These are phyloP conservation scores for Saccharomycopsis fodiens DNA, from an alignment of 805 yeast genomes.

Conservation along the genomic window DNA sequence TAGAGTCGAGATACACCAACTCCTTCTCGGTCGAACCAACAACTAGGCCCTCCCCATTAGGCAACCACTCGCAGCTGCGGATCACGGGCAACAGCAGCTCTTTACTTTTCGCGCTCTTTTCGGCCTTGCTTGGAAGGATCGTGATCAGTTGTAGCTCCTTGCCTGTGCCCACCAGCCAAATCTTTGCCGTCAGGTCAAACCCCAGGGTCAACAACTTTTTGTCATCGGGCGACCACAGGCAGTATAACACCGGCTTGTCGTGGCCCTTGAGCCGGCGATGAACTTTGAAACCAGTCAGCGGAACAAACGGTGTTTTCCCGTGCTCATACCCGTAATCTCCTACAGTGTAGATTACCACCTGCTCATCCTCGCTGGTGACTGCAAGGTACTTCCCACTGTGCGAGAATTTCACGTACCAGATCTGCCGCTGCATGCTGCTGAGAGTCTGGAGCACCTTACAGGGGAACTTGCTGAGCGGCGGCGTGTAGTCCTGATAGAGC, in stretches of 20 bases:
- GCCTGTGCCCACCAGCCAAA: constrained; percentile 55
- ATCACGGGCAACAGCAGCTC: constrained; percentile 25
- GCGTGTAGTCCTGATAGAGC: constrained; percentile 31
- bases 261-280: constrained; percentile 36
- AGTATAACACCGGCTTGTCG: constrained; percentile 49
- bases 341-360: constrained; percentile 60
- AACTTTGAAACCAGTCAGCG: constrained; percentile 28
- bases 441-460: constrained; percentile 39
- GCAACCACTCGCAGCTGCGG: constrained; percentile 67
- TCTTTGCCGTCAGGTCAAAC: constrained; percentile 57
- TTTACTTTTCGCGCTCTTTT: neutral
- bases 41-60: constrained; percentile 46
- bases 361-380: constrained; percentile 66
- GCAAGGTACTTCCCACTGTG: constrained; percentile 70
- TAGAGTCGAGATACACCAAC: constrained; percentile 39
- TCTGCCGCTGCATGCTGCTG: constrained; percentile 44
- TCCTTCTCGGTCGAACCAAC: constrained; percentile 75
- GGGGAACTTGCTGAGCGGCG: constrained; percentile 36
- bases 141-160: constrained; percentile 19
- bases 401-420: constrained; percentile 77
- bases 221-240: constrained; percentile 75
- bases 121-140: neutral
- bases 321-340: constrained; percentile 27
- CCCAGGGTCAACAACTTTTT: constrained; percentile 60
- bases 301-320: constrained; percentile 20